phyloP scores from a whole-genome alignment of 176 grass and related monocot genomes.

The Alopecurus myosuroides region DNA sequence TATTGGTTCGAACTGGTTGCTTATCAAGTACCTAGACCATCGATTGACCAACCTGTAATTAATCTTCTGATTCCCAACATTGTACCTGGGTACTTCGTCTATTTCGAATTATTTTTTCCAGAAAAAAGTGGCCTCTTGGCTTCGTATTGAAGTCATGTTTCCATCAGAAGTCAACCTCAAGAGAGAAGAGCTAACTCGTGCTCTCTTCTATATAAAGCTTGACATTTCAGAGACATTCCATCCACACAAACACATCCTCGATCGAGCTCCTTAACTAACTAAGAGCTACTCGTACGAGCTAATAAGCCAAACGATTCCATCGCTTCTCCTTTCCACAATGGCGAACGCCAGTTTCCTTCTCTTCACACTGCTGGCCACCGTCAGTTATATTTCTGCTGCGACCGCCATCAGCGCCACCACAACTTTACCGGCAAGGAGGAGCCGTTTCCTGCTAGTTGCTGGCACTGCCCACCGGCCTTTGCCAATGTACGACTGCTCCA shows the following conservation, averaged over 20 bases:
- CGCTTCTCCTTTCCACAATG: background rate
- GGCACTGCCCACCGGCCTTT: background rate
- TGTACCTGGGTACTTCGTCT: background rate
- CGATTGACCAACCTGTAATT: background rate
- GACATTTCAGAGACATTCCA: too few relatives aligned
- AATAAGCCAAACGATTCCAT: too few relatives aligned
- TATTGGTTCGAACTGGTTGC: background rate
- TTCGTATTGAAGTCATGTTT: background rate
- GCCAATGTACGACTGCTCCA: constrained; percentile 4
- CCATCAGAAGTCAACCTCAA: background rate
- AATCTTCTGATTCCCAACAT: background rate
- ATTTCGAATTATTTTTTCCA: background rate
- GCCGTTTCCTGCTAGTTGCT: background rate
- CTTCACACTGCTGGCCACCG: background rate
- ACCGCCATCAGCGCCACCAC: background rate
- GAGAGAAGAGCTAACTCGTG: background rate
- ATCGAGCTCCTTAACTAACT: too few relatives aligned
- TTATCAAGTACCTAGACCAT: background rate
- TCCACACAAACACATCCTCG: too few relatives aligned
- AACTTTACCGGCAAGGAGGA: background rate
- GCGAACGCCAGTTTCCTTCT: background rate
- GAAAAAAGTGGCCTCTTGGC: background rate
- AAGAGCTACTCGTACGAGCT: too few relatives aligned
- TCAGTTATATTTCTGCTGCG: background rate
- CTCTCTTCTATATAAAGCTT: too few relatives aligned